A percentile compares a stretch with the other conserved stretches of the same genome.
These are phyloP conservation scores for Globisporangium cylindrosporum DNA, from an alignment of 352 stramenopile species.

Conservation along the genomic window DNA sequence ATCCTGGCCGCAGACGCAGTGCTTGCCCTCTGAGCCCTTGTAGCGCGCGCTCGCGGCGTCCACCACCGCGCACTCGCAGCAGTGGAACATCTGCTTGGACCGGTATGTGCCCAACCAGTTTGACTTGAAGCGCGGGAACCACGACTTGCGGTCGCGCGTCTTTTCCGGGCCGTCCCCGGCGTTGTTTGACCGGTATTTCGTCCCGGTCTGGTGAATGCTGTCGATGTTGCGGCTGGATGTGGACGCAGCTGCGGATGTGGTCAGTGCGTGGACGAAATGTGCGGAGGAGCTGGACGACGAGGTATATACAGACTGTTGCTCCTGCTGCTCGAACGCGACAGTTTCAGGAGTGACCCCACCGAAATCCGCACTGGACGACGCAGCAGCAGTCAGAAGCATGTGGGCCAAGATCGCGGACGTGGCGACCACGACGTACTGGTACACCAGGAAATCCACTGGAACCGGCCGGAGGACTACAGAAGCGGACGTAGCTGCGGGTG, in stretches of 20 bases:
- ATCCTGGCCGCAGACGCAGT: conserved; percentile 77
- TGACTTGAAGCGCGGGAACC: conserved; percentile 88
- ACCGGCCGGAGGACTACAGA: no score
- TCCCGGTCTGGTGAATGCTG: conserved; percentile 57
- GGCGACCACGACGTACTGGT: conserved; percentile 10
- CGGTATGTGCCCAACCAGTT: conserved; percentile 86
- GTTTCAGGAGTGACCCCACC: not conserved
- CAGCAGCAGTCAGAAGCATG: conserved; percentile 2
- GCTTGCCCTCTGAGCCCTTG: conserved; percentile 79
- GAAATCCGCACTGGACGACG: conserved; percentile 4
- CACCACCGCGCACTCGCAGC: conserved; percentile 76
- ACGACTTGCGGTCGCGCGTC: conserved; percentile 83
- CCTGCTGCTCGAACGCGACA: not conserved
- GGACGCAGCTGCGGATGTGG: not conserved
- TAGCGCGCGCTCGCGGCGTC: conserved; percentile 45
- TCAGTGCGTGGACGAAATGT: not conserved
- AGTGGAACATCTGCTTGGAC: conserved; percentile 85
- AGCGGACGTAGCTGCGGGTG: not conserved
- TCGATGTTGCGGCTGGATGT: conserved; percentile 15
- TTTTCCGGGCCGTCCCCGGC: conserved; percentile 79
- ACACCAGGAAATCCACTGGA: not conserved
- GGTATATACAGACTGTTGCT: not conserved
- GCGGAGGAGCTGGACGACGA: not conserved
- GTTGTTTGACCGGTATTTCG: conserved; percentile 68
- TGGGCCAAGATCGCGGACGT: conserved; percentile 8